Evolutionary conservation across 768 basidiomycete genomes (phyloP), one percentile per base, ranked within the genome.

Genomic region (Tylopilus sp.): DNA sequence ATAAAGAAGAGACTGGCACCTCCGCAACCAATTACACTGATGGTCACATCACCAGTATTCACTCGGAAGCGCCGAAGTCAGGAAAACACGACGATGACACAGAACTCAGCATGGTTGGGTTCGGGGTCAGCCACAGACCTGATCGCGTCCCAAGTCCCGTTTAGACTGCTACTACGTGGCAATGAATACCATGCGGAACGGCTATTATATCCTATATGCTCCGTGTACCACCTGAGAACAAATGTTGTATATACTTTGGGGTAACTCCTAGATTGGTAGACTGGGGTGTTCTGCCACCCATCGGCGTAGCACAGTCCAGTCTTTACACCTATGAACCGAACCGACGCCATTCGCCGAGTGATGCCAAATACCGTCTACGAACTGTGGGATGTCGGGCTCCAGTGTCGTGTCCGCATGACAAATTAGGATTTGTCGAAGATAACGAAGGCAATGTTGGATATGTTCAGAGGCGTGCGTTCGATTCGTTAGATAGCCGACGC

Each of bases 361-460:
- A 19, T 58, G 56, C 57, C 62, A 63, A 46, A n/a, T 45, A 12
- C 60, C 60, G 29, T 66, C 63, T 16, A 50, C 29, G 42, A 60
- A 44, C 33, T 67, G 61, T 2, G 69, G 64, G 12, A 69, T 67
- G 43, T 68, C 71, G 4, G 57, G 65, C 31, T 74, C 74, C 13
- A 76, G 58, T 11, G 74, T 75, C 29, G 71, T 70, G 45, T 75
- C 73, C 0, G 73, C 71, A 10, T 69, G 65, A 38, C 74, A 76
- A 6, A 76, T 25, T 37, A 76, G 60, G 12, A 63, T 61, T 47
- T 72, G 73, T 24, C 72, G 56, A n/a, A 76, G 64, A 54, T 75
- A 75, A 16, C 74, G 67, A 46, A 74, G 55, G 56, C 74, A 75
- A 36, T 75, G 75, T 22, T 70, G 58, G 13, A 69, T 65, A 46